Evolutionary conservation across 2,329 filamentous ascomycete species (phyloP).

Genomic region (Penicillium thymicola): DNA sequence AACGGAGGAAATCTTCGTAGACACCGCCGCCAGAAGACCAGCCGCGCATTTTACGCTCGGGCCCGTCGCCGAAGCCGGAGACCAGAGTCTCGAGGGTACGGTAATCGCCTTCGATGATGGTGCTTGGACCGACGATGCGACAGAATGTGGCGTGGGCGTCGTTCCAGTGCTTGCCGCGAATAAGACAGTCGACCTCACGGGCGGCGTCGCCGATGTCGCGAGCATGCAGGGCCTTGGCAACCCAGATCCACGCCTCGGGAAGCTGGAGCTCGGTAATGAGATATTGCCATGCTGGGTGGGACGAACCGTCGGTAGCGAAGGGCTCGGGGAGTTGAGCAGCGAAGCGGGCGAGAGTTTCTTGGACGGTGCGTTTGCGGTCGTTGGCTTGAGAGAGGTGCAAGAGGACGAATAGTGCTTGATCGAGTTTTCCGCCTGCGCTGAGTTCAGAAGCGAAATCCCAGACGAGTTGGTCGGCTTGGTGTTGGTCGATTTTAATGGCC

Average conservation of each 20-base stretch:
- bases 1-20: conserved; percentile 62
- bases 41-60: conserved; percentile 60
- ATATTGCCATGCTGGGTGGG: conserved; percentile 52
- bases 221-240: conserved; percentile 79
- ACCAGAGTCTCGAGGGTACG: conserved; percentile 66
- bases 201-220: conserved; percentile 67
- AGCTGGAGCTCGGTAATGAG: conserved; percentile 66
- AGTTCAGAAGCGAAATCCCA: conserved; percentile 57
- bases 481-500: conserved; percentile 52
- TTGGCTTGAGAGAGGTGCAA: conserved; percentile 66
- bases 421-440: conserved; percentile 59
- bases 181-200: conserved; percentile 72
- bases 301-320: conserved; percentile 47
- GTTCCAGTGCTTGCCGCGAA: conserved; percentile 70
- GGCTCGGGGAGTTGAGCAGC: conserved; percentile 61
- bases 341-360: conserved; percentile 71
- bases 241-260: conserved; percentile 76
- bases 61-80: conserved; percentile 63
- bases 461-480: conserved; percentile 65
- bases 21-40: conserved; percentile 80
- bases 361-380: conserved; percentile 64
- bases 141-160: conserved; percentile 84
- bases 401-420: conserved; percentile 72
- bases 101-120: conserved; percentile 80
- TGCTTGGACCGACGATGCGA: conserved; percentile 73